These are phyloP conservation scores for Simmondsia chinensis DNA, from an alignment of 148 eudicot species.

Conservation along the genomic window DNA sequence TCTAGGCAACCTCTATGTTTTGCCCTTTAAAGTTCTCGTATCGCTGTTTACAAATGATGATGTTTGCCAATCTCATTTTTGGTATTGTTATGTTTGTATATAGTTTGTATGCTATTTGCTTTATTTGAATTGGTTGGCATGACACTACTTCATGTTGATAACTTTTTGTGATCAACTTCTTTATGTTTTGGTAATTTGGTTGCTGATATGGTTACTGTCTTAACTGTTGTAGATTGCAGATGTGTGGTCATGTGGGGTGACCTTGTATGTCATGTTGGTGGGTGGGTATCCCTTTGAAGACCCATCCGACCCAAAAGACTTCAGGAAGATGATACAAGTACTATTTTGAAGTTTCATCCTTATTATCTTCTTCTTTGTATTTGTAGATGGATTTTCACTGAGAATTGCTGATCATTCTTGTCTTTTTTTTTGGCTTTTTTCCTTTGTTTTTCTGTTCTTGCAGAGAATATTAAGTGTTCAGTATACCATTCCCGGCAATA, in stretches of 20 bases:
- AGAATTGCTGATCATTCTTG: too few species aligned
- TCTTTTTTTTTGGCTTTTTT: too few species aligned
- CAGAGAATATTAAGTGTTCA: conserved; percentile 54
- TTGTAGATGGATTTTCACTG: not conserved
- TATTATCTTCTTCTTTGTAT: conserved; percentile 3
- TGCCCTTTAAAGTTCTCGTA: too few species aligned
- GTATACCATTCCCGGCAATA: conserved; percentile 36
- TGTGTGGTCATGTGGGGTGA: conserved; percentile 99
- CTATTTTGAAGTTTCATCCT: not conserved
- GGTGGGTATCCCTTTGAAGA: conserved; percentile 95
- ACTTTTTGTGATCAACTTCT: not conserved
- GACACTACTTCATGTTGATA: not conserved
- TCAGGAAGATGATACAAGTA: conserved; percentile 79
- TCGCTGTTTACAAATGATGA: too few species aligned
- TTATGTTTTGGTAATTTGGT: conserved; percentile 1
- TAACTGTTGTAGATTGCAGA: conserved; percentile 68
- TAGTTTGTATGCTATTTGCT: not conserved
- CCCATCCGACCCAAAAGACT: conserved; percentile 80
- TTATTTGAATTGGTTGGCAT: not conserved
- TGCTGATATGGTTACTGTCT: conserved; percentile 5
- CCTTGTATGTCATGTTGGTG: conserved; percentile 86
- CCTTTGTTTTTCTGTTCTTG: not conserved
- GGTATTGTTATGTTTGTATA: too few species aligned
- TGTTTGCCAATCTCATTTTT: too few species aligned
- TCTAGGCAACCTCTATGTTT: too few species aligned